These are phyloP conservation scores for Tetradesmus obliquus DNA, from an alignment of 139 green algal genomes.

Conservation along the genomic window DNA sequence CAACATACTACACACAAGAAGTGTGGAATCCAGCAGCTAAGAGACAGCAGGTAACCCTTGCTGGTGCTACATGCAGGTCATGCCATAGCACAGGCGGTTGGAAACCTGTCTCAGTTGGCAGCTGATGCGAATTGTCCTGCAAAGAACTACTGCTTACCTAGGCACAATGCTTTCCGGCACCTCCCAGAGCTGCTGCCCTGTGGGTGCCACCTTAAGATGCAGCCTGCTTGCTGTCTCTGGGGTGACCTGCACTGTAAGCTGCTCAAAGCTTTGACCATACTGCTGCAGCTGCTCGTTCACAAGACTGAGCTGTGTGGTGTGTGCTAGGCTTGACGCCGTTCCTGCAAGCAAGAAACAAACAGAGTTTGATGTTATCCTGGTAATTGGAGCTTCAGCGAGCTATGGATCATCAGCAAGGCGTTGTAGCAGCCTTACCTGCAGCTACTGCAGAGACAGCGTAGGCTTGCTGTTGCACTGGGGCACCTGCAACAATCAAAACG, in stretches of 20 bases:
- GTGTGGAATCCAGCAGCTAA: not conserved
- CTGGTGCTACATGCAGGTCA: too few species aligned
- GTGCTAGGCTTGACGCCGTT: not conserved
- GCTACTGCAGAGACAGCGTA: not conserved
- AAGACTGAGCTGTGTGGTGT: not conserved
- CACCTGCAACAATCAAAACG: not conserved
- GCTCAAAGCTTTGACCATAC: slow-evolving; percentile 12
- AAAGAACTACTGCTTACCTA: not conserved
- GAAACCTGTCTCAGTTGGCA: not conserved
- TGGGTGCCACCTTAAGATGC: slow-evolving; percentile 27
- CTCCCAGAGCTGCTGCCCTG: slow-evolving; percentile 24
- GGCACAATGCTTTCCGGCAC: slow-evolving; percentile 30
- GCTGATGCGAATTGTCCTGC: not conserved
- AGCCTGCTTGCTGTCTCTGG: slow-evolving; percentile 35
- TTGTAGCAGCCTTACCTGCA: not conserved
- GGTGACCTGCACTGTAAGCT: slow-evolving; percentile 15
- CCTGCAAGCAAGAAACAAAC: not conserved
- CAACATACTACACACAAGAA: too few species aligned
- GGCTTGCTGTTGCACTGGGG: not conserved
- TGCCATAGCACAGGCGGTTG: not conserved
- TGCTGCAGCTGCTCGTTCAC: not conserved
- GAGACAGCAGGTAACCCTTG: not conserved
- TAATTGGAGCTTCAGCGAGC: not conserved
- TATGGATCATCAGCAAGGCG: not conserved
- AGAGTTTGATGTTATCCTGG: not conserved